Evolutionary conservation across 805 yeast species (phyloP).

Genomic region (Teunomyces gatunensis): DNA sequence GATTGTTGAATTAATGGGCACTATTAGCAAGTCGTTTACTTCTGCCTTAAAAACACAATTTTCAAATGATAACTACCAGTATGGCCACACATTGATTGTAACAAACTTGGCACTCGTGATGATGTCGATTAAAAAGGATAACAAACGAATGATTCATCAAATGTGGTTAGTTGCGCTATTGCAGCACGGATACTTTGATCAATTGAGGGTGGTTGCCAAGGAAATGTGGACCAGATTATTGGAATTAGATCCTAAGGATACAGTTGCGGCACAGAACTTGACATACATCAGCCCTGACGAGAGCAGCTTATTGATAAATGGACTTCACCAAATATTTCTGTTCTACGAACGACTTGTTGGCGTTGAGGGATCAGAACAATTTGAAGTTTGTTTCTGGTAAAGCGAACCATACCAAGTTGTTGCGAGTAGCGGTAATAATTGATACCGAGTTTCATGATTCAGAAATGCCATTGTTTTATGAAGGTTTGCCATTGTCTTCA

Average conservation of each 20-base stretch:
- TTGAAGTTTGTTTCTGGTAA: too few species aligned
- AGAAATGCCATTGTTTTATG: too few species aligned
- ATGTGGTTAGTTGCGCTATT: slow-evolving; percentile 47
- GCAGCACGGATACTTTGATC: slow-evolving; percentile 47
- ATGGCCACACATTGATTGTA: slow-evolving; percentile 33
- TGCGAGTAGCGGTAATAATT: too few species aligned
- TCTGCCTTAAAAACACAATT: slow-evolving; percentile 20
- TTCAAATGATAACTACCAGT: slow-evolving; percentile 13
- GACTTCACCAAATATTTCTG: slow-evolving; percentile 42
- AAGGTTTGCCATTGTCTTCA: too few species aligned
- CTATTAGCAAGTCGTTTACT: slow-evolving; percentile 25
- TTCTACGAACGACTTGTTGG: slow-evolving; percentile 46
- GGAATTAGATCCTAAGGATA: slow-evolving; percentile 8
- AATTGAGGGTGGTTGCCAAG: slow-evolving; percentile 24
- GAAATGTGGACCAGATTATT: slow-evolving; percentile 22
- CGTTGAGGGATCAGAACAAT: slow-evolving; percentile 15
- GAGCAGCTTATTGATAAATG: slow-evolving; percentile 37
- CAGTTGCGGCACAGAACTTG: slow-evolving; percentile 23
- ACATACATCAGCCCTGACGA: slow-evolving; percentile 37
- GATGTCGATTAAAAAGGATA: slow-evolving; percentile 24
- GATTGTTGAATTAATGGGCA: slow-evolving; percentile 37
- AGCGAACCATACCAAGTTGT: too few species aligned
- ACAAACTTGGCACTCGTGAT: slow-evolving; percentile 33
- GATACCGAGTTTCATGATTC: too few species aligned
- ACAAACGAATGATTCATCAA: slow-evolving; percentile 28